Evolutionary conservation across 2,329 filamentous ascomycete genomes (phyloP).

Genomic region (Botrytis aclada): DNA sequence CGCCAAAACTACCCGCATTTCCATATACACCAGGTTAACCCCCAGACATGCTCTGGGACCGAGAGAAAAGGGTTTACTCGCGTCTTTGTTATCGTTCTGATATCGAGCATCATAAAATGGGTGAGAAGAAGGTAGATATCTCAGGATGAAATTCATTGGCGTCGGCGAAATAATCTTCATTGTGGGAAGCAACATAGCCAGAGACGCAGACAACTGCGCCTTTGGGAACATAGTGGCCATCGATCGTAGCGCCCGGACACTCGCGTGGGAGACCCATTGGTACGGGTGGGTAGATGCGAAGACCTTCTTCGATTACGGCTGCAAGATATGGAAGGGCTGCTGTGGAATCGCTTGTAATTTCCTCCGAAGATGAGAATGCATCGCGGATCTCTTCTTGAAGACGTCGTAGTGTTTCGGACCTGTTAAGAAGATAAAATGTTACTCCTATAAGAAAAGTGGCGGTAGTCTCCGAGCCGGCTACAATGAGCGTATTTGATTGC

Average conservation of each 20-base stretch:
- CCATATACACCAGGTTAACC: conserved; percentile 16
- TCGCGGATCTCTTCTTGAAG: conserved; percentile 1
- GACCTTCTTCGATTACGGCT: conserved; percentile 19
- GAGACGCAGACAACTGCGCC: neutral
- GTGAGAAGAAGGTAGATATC: conserved; percentile 8
- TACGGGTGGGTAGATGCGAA: conserved; percentile 16
- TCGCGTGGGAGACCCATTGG: conserved; percentile 12
- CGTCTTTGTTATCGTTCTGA: conserved; percentile 15
- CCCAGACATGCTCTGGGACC: conserved; percentile 11
- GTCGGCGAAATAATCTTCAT: conserved; percentile 5
- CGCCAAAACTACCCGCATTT: conserved; percentile 13
- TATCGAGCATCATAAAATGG: conserved; percentile 4
- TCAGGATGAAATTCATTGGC: conserved; percentile 10
- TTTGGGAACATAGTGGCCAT: conserved; percentile 4
- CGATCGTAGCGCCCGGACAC: conserved; percentile 7
- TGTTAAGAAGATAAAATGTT: conserved; percentile 10
- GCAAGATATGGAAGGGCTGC: conserved; percentile 8
- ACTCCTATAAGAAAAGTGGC: conserved; percentile 8
- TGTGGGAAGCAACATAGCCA: neutral
- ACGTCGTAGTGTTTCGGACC: neutral
- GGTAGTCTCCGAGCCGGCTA: conserved; percentile 16
- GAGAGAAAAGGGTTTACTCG: neutral
- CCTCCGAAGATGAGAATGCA: neutral
- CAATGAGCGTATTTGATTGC: conserved; percentile 9
- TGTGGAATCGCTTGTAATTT: conserved; percentile 13